Percentiles rank a stretch among this genome's conserved stretches.
phyloP scores from a whole-genome alignment of 495 filamentous ascomycete genomes.

The Immersiella caudata region DNA sequence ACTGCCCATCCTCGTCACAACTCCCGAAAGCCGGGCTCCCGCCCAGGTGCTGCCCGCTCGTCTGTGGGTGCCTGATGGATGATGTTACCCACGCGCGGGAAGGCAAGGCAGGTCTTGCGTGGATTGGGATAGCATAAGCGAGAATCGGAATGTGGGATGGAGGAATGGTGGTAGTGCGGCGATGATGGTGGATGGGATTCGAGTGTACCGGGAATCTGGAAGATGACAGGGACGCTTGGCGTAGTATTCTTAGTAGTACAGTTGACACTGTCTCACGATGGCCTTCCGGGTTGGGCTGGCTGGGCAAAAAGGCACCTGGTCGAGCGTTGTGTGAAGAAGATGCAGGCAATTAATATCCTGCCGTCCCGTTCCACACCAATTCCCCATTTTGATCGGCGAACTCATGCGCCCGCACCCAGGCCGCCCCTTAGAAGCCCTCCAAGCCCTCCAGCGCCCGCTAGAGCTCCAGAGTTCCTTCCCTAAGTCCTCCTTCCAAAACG shows the following conservation, averaged over 20 bases:
- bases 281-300: conserved; percentile 18
- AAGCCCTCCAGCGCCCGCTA: background rate
- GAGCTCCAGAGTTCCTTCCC: background rate
- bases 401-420: background rate
- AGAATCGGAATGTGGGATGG: conserved; percentile 1
- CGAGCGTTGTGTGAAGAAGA: conserved; percentile 3
- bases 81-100: conserved; percentile 8
- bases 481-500: background rate
- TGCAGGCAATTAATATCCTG: conserved; percentile 31
- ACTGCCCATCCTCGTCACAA: background rate
- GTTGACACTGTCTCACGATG: background rate
- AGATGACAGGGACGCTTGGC: background rate
- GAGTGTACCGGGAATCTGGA: background rate
- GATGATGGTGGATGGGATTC: conserved; percentile 1
- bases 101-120: background rate
- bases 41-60: background rate
- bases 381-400: background rate
- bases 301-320: background rate
- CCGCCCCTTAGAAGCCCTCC: background rate
- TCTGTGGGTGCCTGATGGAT: background rate
- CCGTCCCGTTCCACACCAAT: conserved; percentile 25
- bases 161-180: background rate
- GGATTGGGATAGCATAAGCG: conserved; percentile 8
- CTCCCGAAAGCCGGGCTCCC: background rate
- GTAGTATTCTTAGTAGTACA: conserved; percentile 21